Percentiles rank a stretch among this genome's conserved stretches.
Conservation (phyloP, 2,329 filamentous ascomycete genomes). For the Shiraia sp. region DNA sequence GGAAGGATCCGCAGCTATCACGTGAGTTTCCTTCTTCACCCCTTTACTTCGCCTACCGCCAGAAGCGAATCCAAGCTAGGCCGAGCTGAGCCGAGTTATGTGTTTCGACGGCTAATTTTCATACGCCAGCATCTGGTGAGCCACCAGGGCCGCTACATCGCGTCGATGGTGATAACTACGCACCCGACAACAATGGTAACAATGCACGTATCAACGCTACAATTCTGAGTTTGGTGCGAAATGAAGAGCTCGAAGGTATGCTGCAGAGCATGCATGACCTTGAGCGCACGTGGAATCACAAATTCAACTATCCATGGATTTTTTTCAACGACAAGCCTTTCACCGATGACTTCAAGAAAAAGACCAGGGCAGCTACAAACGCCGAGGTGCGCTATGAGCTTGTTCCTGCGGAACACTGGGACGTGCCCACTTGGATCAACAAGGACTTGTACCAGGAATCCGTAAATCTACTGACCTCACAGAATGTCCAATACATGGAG, state of each 20-base stretch:
- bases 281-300: constrained; percentile 94
- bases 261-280: constrained; percentile 87
- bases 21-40: constrained; percentile 59
- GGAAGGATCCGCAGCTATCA: constrained; percentile 84
- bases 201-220: constrained; percentile 91
- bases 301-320: constrained; percentile 99
- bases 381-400: constrained; percentile 85
- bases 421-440: constrained; percentile 89
- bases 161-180: constrained; percentile 72
- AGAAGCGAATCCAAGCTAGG: constrained; percentile 3
- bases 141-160: constrained; percentile 76
- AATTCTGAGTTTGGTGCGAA: constrained; percentile 86
- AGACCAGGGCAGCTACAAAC: constrained; percentile 80
- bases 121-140: constrained; percentile 72
- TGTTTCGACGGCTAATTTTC: not conserved
- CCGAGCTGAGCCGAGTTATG: not conserved
- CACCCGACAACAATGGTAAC: constrained; percentile 67
- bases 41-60: constrained; percentile 1
- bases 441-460: constrained; percentile 83
- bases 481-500: constrained; percentile 86
- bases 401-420: constrained; percentile 96
- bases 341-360: constrained; percentile 86
- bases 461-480: constrained; percentile 77
- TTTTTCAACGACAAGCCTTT: constrained; percentile 98
- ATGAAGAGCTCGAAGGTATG: constrained; percentile 83